A percentile compares a stretch with the other conserved stretches of the same genome.
Conservation (phyloP, 306 rosid species). For the Acacia crassicarpa region DNA sequence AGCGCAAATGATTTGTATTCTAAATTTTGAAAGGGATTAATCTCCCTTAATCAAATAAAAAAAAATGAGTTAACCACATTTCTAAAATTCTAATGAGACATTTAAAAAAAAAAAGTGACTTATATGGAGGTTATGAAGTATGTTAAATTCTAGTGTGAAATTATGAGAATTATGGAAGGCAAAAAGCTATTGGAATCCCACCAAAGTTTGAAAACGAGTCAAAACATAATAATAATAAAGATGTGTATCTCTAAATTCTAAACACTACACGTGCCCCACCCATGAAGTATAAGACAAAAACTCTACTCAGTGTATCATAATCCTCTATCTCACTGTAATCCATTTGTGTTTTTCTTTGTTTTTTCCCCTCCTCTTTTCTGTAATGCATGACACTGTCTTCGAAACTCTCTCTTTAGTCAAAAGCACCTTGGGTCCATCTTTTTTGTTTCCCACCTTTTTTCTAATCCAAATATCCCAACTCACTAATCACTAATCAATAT, state of each 20-base stretch:
- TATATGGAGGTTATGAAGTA: no score
- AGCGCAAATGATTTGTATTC: no score
- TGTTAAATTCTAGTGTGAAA: no score
- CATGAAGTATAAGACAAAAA: background rate
- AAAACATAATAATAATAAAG: background rate
- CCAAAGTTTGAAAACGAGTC: conserved; percentile 20
- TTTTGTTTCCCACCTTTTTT: conserved; percentile 21
- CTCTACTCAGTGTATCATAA: background rate
- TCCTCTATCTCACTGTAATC: conserved; percentile 34
- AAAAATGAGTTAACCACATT: no score
- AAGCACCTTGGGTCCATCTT: conserved; percentile 66
- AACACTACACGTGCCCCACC: conserved; percentile 15
- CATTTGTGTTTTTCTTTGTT: conserved; percentile 5
- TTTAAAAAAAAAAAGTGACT: no score
- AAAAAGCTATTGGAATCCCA: conserved; percentile 27
- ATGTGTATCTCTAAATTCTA: background rate
- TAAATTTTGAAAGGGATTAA: no score
- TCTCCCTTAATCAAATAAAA: no score
- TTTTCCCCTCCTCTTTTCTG: background rate
- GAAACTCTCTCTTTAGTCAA: conserved; percentile 66
- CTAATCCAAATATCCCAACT: conserved; percentile 43
- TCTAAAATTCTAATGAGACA: no score
- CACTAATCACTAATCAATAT: conserved; percentile 44
- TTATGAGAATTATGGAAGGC: conserved; percentile 28
- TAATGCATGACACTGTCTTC: conserved; percentile 34